Conservation (phyloP, 2,329 filamentous ascomycete genomes). For the Calonectria honghensis region DNA sequence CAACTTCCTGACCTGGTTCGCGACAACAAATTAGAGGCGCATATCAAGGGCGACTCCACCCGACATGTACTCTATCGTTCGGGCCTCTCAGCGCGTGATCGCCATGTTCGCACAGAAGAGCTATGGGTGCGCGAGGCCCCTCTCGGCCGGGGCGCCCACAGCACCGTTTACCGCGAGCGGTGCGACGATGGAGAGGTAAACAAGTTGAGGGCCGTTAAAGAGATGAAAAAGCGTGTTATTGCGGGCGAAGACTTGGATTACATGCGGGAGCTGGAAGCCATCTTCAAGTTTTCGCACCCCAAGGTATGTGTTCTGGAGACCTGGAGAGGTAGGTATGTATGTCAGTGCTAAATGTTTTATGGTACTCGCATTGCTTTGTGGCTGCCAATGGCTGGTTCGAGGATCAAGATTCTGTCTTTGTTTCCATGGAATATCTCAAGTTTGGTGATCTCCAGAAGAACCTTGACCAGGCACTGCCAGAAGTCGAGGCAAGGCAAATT, state of each 20-base stretch:
- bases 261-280: not conserved
- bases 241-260: constrained; percentile 4
- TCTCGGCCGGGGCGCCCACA: constrained; percentile 8
- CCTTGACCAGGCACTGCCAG: not conserved
- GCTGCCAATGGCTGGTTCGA: constrained; percentile 9
- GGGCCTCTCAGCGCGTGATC: not conserved
- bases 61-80: not conserved
- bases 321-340: not conserved
- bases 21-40: constrained; percentile 1
- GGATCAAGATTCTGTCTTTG: not conserved
- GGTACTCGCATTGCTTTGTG: constrained; percentile 25
- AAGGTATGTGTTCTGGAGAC: not conserved
- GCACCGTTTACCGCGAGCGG: constrained; percentile 5
- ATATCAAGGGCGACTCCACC: not conserved
- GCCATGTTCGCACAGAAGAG: constrained; percentile 13
- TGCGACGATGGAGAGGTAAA: not conserved
- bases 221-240: not conserved
- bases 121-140: not conserved
- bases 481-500: not conserved
- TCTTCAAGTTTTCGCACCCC: constrained; percentile 11
- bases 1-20: not conserved
- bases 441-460: constrained; percentile 7
- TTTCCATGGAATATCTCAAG: constrained; percentile 9
- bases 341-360: not conserved
- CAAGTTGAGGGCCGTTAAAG: constrained; percentile 6